Base-by-base conservation (phyloP, 2,329 filamentous ascomycete genomes). In the Apiospora sp. region DNA sequence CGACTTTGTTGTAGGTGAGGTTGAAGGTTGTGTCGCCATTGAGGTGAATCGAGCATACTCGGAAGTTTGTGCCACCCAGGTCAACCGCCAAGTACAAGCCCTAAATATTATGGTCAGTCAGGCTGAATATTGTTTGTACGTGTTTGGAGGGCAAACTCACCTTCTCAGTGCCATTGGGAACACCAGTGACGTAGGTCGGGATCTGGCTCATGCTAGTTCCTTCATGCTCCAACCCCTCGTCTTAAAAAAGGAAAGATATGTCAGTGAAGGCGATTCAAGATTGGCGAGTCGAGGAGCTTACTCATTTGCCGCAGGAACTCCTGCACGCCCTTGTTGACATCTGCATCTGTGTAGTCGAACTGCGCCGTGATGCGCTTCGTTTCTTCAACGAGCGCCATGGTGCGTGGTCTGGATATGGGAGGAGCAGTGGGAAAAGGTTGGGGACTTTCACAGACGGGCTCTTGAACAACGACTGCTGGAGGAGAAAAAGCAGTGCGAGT, bases 111-210 rank as follows among this genome's bases (percentile, higher is more conserved):
- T 34, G 44, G 14, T 69, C 14, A 69, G 44, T 24, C 7, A n/a
- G n/a, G 27, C 27, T 37, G 44, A n/a, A 46, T 34, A 10, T 41
- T 10, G 27, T 49, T 24, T 69, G 14, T 37, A 49, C 30, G 30
- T 22, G 19, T 49, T 46, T 34, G 6, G 12, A 12, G 27, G 16
- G 44, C 24, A 41, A n/a, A 4, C 73, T 78, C 85, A 96, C 95
- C 92, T 98, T 97, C 85, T 99, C 96, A 4, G 95, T 98, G 78
- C 96, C 96, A 88, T 98, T 96, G 80, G 96, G 96, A 41, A 98
- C 95, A 48, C 91, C 92, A 1, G 96, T 98, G 76, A 99, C 96
- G 83, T 98, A 99, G 58, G 95, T 98, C 10, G 96, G 96, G 79
- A 99, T 98, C 86, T 98, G 96, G 85, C 93, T 96, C 86, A 99